These are phyloP conservation scores for Arabidopsis hybrid DNA, from an alignment of 441 rosid genomes.

Conservation along the genomic window DNA sequence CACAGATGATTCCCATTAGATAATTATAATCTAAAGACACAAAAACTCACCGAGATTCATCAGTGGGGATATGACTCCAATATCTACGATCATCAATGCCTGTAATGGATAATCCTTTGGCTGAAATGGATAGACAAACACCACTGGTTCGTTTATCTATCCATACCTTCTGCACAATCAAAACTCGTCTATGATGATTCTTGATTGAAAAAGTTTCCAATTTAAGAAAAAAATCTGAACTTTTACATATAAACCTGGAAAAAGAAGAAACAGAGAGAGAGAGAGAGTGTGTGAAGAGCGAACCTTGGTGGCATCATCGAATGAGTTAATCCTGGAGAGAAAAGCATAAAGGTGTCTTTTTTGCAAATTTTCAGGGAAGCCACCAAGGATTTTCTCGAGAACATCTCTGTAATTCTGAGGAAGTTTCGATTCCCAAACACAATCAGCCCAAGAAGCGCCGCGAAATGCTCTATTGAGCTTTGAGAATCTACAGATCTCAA, in stretches of 20 bases:
- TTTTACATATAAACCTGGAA: not conserved
- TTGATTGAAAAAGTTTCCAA: not conserved
- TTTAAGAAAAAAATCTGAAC: not conserved
- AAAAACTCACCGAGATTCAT: slow-evolving; percentile 85
- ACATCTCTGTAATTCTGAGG: slow-evolving; percentile 57
- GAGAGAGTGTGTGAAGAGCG: not conserved
- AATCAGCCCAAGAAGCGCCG: slow-evolving; percentile 77
- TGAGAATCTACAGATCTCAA: slow-evolving; percentile 68
- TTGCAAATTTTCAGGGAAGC: slow-evolving; percentile 52
- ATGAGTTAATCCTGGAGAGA: slow-evolving; percentile 61
- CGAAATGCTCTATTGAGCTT: slow-evolving; percentile 66
- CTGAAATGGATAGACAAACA: slow-evolving; percentile 73
- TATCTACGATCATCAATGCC: slow-evolving; percentile 96
- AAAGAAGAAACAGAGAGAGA: slow-evolving; percentile 1
- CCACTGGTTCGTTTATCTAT: slow-evolving; percentile 76
- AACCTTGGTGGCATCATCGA: slow-evolving; percentile 81
- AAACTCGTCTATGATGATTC: not conserved
- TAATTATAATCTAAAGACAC: no score
- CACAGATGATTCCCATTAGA: not conserved
- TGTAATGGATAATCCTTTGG: slow-evolving; percentile 80
- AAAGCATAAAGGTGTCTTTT: slow-evolving; percentile 74
- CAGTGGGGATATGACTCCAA: slow-evolving; percentile 82
- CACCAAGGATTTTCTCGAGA: slow-evolving; percentile 56
- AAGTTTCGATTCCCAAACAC: slow-evolving; percentile 75
- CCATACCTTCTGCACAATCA: slow-evolving; percentile 76